phyloP scores from a whole-genome alignment of 2,329 filamentous ascomycete species.

The Calonectria henricotiae region DNA sequence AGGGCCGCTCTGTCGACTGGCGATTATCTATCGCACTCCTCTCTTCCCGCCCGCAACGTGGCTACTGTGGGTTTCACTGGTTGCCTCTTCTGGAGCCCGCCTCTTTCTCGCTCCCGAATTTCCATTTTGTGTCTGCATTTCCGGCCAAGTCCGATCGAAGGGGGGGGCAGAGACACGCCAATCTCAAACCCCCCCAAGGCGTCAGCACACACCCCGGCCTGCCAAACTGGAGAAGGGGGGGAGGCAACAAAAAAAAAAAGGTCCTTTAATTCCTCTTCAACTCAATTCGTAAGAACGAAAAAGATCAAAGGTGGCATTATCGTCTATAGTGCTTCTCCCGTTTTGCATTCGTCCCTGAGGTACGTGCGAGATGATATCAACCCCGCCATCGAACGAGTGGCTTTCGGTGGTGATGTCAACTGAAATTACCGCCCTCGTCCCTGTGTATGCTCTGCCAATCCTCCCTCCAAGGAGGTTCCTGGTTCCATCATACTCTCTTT shows the following conservation, averaged over 20 bases:
- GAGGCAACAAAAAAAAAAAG: neutral
- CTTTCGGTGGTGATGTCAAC: constrained; percentile 41
- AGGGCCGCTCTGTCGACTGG: neutral
- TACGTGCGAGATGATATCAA: constrained; percentile 36
- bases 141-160: constrained; percentile 32
- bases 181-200: constrained; percentile 23
- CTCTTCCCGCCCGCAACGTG: neutral
- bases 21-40: neutral
- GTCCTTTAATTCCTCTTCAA: constrained; percentile 6
- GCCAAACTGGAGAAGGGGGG: constrained; percentile 2
- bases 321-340: constrained; percentile 22
- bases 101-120: neutral
- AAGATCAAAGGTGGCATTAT: constrained; percentile 28
- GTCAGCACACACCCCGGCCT: constrained; percentile 14
- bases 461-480: neutral
- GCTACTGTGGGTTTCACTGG: too few relatives aligned
- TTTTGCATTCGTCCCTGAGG: neutral
- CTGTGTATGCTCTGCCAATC: constrained; percentile 8
- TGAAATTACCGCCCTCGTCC: constrained; percentile 41
- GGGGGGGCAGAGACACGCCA: neutral
- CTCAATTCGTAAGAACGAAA: neutral
- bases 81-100: too few relatives aligned
- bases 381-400: constrained; percentile 41
- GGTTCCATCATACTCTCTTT: constrained; percentile 8
- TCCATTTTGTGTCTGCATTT: neutral